Conservation (phyloP, 495 filamentous ascomycete species). For the Hypomontagnella submonticulosa region DNA sequence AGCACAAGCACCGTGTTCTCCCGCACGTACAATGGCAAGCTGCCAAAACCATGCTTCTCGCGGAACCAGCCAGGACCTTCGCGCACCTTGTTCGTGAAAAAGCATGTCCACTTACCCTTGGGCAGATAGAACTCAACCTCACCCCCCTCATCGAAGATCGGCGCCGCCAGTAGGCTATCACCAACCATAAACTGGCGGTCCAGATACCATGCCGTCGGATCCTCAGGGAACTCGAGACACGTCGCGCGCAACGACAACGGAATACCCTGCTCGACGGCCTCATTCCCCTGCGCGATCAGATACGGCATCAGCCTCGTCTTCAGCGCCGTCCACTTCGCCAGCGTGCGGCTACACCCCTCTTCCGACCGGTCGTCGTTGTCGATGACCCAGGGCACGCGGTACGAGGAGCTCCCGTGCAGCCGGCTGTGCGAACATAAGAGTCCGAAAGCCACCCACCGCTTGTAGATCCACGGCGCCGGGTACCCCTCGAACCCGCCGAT, state of each 20-base stretch:
- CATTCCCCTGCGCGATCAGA: slow-evolving; percentile 65
- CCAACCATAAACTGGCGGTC: slow-evolving; percentile 77
- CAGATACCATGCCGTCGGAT: slow-evolving; percentile 70
- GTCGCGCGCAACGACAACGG: slow-evolving; percentile 68
- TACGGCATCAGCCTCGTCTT: slow-evolving; percentile 74
- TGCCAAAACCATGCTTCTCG: slow-evolving; percentile 59
- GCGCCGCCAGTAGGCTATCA: slow-evolving; percentile 66
- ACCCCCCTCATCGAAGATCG: slow-evolving; percentile 68
- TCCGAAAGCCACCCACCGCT: slow-evolving; percentile 80
- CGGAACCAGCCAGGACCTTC: slow-evolving; percentile 60
- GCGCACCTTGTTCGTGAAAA: slow-evolving; percentile 58
- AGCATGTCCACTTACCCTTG: slow-evolving; percentile 66
- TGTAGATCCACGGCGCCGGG: slow-evolving; percentile 75
- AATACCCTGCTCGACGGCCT: slow-evolving; percentile 57
- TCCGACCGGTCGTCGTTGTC: slow-evolving; percentile 64
- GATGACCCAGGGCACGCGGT: slow-evolving; percentile 78
- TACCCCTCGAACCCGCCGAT: slow-evolving; percentile 80
- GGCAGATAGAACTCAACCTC: slow-evolving; percentile 73
- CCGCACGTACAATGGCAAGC: slow-evolving; percentile 61
- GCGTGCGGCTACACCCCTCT: slow-evolving; percentile 63
- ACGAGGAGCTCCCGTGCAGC: slow-evolving; percentile 72
- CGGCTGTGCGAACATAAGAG: slow-evolving; percentile 74
- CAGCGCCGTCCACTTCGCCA: slow-evolving; percentile 67
- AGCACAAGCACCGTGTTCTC: slow-evolving; percentile 61
- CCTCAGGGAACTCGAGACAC: slow-evolving; percentile 73